Base-by-base conservation (phyloP, 2,329 filamentous ascomycete species). In the Ophiognomonia clavigignenti-juglandacearum region DNA sequence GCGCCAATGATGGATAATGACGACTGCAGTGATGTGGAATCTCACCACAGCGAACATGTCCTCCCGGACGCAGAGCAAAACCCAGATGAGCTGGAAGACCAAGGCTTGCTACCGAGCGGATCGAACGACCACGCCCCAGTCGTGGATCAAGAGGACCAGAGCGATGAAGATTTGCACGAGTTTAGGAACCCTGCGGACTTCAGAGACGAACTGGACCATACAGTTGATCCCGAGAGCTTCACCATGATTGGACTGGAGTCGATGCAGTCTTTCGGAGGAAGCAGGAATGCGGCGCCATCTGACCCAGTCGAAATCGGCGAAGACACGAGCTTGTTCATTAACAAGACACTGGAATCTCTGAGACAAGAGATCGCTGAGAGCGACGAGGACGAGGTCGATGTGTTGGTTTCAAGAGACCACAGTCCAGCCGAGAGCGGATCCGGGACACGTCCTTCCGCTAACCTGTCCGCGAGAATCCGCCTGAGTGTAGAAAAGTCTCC, bases 211-310 rank as follows among this genome's bases (percentile, higher is more conserved):
- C 54, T 51, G 4, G 57, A 57, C 31, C 56, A 60, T 14, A 58
- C 58, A 23, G 60, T 56, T 48, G 64, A 64, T 3, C 64, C 62
- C 14, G 77, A 80, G 50, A 73, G 75, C 32, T 80, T 80, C 52
- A 80, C 76, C 57, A 80, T 80, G 75, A 80, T 80, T 47, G 75
- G 75, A 26, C 69, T 78, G 50, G 70, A 77, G 38, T 77, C 75
- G 2, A 64, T 81, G 16, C 74, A 72, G 3, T 77, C 75, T 0
- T 64, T 79, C 45, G 71, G 72, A 29, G 67, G 63, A 2, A 67
- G 67, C 29, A 62, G 69, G 46, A 64, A 60, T 49, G 54, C 58
- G n/a, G 60, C 64, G 20, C 59, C 62, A 3, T 61, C 63, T 3
- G 55, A 59, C 2, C 59, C 67, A 4, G 64, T 69, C 8, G 73